Evolutionary conservation across 2,329 filamentous ascomycete species (phyloP).

Genomic region (Thelonectria discophora): DNA sequence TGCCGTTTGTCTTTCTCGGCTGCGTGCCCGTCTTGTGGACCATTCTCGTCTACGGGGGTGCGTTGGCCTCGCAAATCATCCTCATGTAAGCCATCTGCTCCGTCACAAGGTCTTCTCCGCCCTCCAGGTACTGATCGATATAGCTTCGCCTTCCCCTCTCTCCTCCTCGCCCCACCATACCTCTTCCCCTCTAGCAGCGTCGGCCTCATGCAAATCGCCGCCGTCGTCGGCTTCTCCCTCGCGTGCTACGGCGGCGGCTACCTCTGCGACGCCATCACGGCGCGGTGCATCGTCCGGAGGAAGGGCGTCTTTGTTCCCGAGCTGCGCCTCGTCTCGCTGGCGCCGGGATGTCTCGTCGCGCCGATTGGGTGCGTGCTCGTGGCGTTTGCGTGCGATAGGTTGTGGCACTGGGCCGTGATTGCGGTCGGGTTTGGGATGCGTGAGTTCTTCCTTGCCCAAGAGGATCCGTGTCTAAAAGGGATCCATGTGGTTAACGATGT

Average conservation of each 20-base stretch:
- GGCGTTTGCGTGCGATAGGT: constrained; percentile 9
- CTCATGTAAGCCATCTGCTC: neutral
- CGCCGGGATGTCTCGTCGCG: neutral
- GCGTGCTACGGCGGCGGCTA: constrained; percentile 13
- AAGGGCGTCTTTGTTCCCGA: constrained; percentile 5
- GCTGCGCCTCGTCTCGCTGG: constrained; percentile 1
- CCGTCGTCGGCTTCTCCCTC: constrained; percentile 3
- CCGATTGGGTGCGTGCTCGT: constrained; percentile 6
- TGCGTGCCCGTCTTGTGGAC: constrained; percentile 7
- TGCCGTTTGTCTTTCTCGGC: constrained; percentile 5
- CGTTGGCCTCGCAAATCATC: constrained; percentile 4
- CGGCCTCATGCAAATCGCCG: constrained; percentile 13
- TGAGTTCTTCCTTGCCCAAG: neutral
- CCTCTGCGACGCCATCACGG: constrained; percentile 9
- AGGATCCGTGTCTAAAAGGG: neutral
- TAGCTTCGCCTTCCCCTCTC: constrained; percentile 7
- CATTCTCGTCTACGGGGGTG: constrained; percentile 7
- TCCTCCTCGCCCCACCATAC: neutral
- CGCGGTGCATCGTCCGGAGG: constrained; percentile 7
- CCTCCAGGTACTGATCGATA: neutral
- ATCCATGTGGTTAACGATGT: too few relatives aligned
- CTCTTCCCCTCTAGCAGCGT: constrained; percentile 8
- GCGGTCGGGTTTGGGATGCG: constrained; percentile 14
- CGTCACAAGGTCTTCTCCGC: too few relatives aligned
- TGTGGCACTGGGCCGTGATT: constrained; percentile 1